Conservation (phyloP, 2,329 filamentous ascomycete genomes). For the Bipolaris cookei region DNA sequence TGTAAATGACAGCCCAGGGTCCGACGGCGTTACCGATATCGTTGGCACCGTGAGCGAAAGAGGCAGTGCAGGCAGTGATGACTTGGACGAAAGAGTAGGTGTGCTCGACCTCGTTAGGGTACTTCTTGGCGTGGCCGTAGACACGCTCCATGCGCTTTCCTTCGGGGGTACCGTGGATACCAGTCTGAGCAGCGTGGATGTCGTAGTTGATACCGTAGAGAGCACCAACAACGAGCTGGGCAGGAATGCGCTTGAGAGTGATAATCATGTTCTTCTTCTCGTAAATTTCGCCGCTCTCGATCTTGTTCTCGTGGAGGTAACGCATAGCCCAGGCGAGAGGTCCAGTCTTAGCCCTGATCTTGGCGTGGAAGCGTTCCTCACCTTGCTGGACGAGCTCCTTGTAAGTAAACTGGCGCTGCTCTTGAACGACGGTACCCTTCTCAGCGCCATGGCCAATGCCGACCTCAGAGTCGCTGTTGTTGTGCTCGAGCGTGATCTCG, state of each 20-base stretch:
- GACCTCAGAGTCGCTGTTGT: conserved; percentile 40
- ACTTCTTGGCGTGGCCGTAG: conserved; percentile 58
- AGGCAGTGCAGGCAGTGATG: conserved; percentile 52
- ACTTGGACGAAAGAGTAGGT: conserved; percentile 60
- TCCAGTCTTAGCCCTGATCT: conserved; percentile 66
- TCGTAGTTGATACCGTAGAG: conserved; percentile 83
- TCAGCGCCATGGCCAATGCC: conserved; percentile 44
- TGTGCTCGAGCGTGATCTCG: conserved; percentile 36
- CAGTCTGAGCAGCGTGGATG: conserved; percentile 77
- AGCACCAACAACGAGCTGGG: conserved; percentile 65
- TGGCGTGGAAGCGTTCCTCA: conserved; percentile 65
- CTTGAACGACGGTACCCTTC: conserved; percentile 43
- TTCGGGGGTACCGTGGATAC: conserved; percentile 74
- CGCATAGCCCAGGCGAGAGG: conserved; percentile 87
- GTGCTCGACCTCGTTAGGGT: conserved; percentile 49
- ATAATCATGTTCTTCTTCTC: conserved; percentile 73
- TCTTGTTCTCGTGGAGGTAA: conserved; percentile 73
- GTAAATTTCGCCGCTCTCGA: conserved; percentile 75
- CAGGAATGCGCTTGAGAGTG: conserved; percentile 70
- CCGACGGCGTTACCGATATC: conserved; percentile 57
- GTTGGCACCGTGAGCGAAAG: conserved; percentile 71
- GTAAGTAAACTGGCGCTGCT: conserved; percentile 64
- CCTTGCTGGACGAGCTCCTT: conserved; percentile 66
- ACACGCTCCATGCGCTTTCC: conserved; percentile 73
- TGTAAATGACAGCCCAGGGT: conserved; percentile 49